These are phyloP conservation scores for Floccularia luteovirens DNA, from an alignment of 768 basidiomycete genomes.

Conservation along the genomic window DNA sequence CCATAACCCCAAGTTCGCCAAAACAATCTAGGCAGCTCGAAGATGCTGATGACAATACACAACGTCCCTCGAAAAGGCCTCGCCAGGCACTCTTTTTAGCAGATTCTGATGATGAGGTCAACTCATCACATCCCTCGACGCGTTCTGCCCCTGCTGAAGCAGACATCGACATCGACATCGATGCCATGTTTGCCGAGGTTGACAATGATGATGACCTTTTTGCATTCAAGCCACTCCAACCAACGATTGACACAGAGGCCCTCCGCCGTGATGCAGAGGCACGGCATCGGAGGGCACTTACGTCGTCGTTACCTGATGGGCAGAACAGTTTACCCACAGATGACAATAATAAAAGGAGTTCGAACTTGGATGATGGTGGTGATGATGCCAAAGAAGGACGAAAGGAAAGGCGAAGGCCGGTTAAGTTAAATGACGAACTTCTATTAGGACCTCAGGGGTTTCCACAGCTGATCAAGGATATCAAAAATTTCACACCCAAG, in stretches of 20 bases:
- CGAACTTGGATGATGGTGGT: slow-evolving; percentile 7
- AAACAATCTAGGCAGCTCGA: slow-evolving; percentile 9
- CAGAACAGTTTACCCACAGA: too few species aligned
- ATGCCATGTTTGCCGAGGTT: slow-evolving; percentile 30
- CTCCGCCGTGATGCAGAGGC: slow-evolving; percentile 50
- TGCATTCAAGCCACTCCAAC: slow-evolving; percentile 37
- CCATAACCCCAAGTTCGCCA: slow-evolving; percentile 23
- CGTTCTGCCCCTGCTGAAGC: slow-evolving; percentile 32
- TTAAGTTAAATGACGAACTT: slow-evolving; percentile 69
- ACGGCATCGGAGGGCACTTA: slow-evolving; percentile 26
- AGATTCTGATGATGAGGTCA: slow-evolving; percentile 47
- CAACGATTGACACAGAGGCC: slow-evolving; percentile 44
- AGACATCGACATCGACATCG: slow-evolving; percentile 44
- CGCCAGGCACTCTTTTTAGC: slow-evolving; percentile 47
- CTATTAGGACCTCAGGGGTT: slow-evolving; percentile 73
- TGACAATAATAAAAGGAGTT: slow-evolving; percentile 11
- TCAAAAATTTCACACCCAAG: slow-evolving; percentile 71
- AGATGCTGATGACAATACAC: slow-evolving; percentile 12
- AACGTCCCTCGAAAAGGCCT: slow-evolving; percentile 25
- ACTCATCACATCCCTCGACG: slow-evolving; percentile 19
- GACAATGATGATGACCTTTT: slow-evolving; percentile 28
- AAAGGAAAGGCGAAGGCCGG: slow-evolving; percentile 34
- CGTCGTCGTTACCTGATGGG: slow-evolving; percentile 35
- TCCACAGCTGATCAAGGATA: slow-evolving; percentile 66
- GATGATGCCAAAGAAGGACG: slow-evolving; percentile 16